These are phyloP conservation scores for Rhizopus stolonifer DNA, from an alignment of 371 early-diverging fungal genomes.

Conservation along the genomic window DNA sequence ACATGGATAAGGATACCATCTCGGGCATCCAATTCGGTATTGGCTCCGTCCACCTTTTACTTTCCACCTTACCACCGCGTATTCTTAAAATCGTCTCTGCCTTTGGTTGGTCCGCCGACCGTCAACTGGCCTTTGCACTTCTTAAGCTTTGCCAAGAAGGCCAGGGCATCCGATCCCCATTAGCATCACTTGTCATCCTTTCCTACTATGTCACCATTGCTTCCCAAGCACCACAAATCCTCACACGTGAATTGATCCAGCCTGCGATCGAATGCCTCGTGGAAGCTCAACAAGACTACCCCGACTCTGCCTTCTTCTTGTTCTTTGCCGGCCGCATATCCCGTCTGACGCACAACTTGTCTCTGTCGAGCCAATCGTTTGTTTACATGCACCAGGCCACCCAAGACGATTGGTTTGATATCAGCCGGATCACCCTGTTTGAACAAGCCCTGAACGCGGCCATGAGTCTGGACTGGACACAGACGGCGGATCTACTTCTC, in stretches of 20 bases:
- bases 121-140: constrained; percentile 53
- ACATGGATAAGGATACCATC: constrained; percentile 49
- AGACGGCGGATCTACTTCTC: constrained; percentile 48
- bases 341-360: constrained; percentile 42
- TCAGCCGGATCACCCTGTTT: constrained; percentile 51
- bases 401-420: constrained; percentile 43
- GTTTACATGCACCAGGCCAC: constrained; percentile 41
- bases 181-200: constrained; percentile 57
- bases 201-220: constrained; percentile 39
- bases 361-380: constrained; percentile 56
- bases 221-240: constrained; percentile 44
- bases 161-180: constrained; percentile 55
- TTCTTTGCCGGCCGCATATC: constrained; percentile 58
- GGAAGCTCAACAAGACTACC: constrained; percentile 52
- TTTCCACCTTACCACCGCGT: constrained; percentile 59
- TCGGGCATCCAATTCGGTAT: constrained; percentile 55
- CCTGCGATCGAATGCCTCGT: constrained; percentile 27
- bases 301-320: constrained; percentile 56
- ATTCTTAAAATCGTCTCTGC: constrained; percentile 54
- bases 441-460: constrained; percentile 59
- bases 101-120: constrained; percentile 62
- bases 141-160: constrained; percentile 48
- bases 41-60: constrained; percentile 60
- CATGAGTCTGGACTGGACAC: constrained; percentile 52
- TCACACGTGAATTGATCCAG: constrained; percentile 16